Conservation (phyloP, 2,329 filamentous ascomycete genomes). For the Fusarium protoensiforme region DNA sequence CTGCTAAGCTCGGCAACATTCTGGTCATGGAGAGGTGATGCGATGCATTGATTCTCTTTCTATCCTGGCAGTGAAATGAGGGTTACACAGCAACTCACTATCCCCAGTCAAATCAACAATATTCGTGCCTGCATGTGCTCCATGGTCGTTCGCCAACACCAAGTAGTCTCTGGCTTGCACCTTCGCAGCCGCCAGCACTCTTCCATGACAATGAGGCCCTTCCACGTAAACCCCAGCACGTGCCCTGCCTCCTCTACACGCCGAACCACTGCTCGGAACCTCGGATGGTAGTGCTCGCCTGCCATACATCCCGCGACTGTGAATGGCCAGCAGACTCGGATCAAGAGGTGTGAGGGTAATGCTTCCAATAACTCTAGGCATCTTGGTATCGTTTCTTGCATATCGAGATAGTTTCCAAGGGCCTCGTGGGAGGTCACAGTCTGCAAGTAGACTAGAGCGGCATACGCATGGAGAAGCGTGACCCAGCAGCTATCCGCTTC, state of each 20-base stretch:
- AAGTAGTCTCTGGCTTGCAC: background rate
- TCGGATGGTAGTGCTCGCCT: background rate
- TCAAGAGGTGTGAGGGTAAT: background rate
- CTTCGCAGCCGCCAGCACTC: slow-evolving; percentile 7
- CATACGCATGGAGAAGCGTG: slow-evolving; percentile 8
- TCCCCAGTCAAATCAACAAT: background rate
- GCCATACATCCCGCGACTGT: slow-evolving; percentile 8
- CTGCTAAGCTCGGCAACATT: too few relatives aligned
- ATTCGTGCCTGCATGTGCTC: background rate
- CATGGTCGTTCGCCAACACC: slow-evolving; percentile 16
- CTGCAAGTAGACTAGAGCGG: background rate
- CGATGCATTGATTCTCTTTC: too few relatives aligned
- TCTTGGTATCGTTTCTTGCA: background rate
- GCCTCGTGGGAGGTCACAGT: background rate
- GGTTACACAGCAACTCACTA: too few relatives aligned
- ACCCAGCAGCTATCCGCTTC: slow-evolving; percentile 11
- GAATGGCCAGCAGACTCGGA: slow-evolving; percentile 17
- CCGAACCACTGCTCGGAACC: background rate
- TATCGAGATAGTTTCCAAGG: background rate
- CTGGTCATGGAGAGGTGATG: too few relatives aligned
- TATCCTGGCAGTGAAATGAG: too few relatives aligned
- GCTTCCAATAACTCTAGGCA: slow-evolving; percentile 11
- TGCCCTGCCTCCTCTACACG: background rate
- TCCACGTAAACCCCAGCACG: slow-evolving; percentile 13
- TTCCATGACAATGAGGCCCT: slow-evolving; percentile 15